Base-by-base conservation (phyloP, 1,284 basidiomycete genomes). In the Trametes polyzona region DNA sequence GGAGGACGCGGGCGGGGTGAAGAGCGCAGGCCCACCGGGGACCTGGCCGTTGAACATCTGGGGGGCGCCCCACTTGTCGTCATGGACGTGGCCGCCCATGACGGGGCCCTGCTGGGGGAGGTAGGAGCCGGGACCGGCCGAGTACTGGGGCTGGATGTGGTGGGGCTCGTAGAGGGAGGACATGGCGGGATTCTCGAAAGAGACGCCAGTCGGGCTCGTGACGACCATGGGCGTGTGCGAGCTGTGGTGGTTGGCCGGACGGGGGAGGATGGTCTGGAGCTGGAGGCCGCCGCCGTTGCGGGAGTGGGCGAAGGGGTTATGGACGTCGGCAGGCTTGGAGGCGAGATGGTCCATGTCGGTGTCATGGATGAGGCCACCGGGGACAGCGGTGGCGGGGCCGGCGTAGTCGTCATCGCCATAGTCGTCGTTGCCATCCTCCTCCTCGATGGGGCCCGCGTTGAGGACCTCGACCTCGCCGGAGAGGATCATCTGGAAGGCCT, bases 401-500 rank as follows among this genome's bases (percentile, higher is more conserved):
- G 64, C 68, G 47, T 70, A 73, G 32, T 70, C 69, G 47, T 75
- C 75, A 32, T 71, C 72, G 47, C 73, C 75, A 36, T 73, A 75
- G 27, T 74, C 75, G 29, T 72, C 74, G 21, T 78, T 79, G 1
- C 71, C 74, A 30, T 78, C 80, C 14, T 84, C 84, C 32, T 84
- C 85, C 40, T 84, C 82, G 55, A 81, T 79, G 27, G 77, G 66
- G 47, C 77, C 73, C 16, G 79, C 71, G 50, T 74, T 73, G 53
- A 88, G 74, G 55, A 89, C 78, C 67, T 91, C 88, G 58, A 89
- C 76, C 65, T 90, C 87, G 47, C 84, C 88, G 46, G 71, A 76
- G 29, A 90, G 76, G 48, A 92, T 79, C 78, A 88, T 84, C 55
- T 78, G 73, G 70, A 91, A 91, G 44, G 81, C 87, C 29, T 90